These are phyloP conservation scores for Candida nitratophila DNA, from an alignment of 805 yeast species.

Conservation along the genomic window DNA sequence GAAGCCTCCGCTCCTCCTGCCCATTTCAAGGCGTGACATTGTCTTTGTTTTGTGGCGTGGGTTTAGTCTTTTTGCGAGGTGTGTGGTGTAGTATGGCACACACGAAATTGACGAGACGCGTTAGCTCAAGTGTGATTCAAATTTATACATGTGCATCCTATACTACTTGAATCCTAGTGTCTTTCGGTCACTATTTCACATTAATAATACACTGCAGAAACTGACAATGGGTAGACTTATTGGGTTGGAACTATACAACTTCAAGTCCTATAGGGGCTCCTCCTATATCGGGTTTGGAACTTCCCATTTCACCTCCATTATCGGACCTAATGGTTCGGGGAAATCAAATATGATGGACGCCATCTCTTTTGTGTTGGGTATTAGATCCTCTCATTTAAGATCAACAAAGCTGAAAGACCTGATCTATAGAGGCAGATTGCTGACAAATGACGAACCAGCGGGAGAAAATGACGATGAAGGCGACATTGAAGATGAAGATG, in stretches of 20 bases:
- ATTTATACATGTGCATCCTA: no score
- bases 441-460: conserved; percentile 7
- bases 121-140: no score
- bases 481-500: conserved; percentile 11
- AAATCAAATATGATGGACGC: conserved; percentile 97
- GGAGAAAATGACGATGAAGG: conserved; percentile 18
- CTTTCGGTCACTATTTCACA: no score
- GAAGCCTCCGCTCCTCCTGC: no score
- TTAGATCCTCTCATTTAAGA: conserved; percentile 67
- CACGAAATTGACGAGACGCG: no score
- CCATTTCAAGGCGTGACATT: no score
- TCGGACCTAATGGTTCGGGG: conserved; percentile 99
- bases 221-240: conserved; percentile 69
- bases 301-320: conserved; percentile 78
- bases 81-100: no score
- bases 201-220: no score
- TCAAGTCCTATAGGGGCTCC: conserved; percentile 84
- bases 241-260: conserved; percentile 74
- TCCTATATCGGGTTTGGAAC: conserved; percentile 77
- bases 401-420: conserved; percentile 69
- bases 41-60: no score
- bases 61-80: no score
- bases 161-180: no score
- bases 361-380: conserved; percentile 86
- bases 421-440: conserved; percentile 65